phyloP scores from a whole-genome alignment of 495 filamentous ascomycete species.

The Cetradonia linearis region DNA sequence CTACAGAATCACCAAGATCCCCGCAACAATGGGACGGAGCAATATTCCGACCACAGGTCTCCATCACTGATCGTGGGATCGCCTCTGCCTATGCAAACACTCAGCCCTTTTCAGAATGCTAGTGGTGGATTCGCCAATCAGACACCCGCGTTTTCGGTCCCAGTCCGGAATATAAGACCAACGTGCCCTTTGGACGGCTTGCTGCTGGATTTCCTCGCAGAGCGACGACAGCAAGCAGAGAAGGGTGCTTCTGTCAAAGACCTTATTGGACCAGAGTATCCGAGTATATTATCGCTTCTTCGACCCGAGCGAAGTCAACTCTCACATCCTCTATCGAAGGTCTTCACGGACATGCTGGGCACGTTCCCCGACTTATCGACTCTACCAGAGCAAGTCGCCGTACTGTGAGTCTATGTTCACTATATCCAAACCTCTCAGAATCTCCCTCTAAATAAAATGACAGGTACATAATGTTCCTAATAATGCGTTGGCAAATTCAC shows the following conservation, averaged over 20 bases:
- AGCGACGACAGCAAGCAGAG: slow-evolving; percentile 51
- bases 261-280: slow-evolving; percentile 62
- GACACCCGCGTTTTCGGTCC: slow-evolving; percentile 33
- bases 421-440: neutral
- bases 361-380: slow-evolving; percentile 59
- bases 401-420: slow-evolving; percentile 35
- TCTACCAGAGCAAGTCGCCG: slow-evolving; percentile 66
- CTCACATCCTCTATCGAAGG: slow-evolving; percentile 66
- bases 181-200: slow-evolving; percentile 66
- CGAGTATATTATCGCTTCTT: slow-evolving; percentile 62
- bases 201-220: slow-evolving; percentile 65
- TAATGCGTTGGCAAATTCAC: slow-evolving; percentile 73
- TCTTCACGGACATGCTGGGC: slow-evolving; percentile 70
- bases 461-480: slow-evolving; percentile 63
- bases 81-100: slow-evolving; percentile 16
- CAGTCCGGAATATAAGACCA: slow-evolving; percentile 49
- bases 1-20: slow-evolving; percentile 35
- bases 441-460: neutral
- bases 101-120: slow-evolving; percentile 11
- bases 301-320: slow-evolving; percentile 50
- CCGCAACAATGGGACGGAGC: slow-evolving; percentile 14
- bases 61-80: slow-evolving; percentile 8
- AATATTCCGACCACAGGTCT: slow-evolving; percentile 8
- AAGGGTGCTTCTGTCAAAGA: slow-evolving; percentile 49
- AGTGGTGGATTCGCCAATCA: slow-evolving; percentile 11